A percentile compares a stretch with the other conserved stretches of the same genome.
Evolutionary conservation across 257 asterid genomes (phyloP).

Genomic region (Penstemon barbatus): DNA sequence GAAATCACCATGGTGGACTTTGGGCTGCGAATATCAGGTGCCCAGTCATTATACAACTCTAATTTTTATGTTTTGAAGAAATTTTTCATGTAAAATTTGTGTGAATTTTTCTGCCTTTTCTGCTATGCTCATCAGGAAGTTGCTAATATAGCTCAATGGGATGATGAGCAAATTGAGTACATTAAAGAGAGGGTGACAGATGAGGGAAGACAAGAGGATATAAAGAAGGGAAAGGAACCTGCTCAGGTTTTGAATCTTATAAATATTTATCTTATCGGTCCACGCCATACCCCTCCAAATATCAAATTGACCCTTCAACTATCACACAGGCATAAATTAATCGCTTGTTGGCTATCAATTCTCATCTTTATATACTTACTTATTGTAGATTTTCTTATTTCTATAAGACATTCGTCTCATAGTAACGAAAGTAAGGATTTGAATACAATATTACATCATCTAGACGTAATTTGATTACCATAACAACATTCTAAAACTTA

Average conservation of each 20-base stretch:
- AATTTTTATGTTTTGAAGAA: constrained; percentile 1
- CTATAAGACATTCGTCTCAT: no score
- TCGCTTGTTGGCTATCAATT: no score
- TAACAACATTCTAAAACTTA: no score
- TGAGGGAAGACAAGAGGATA: constrained; percentile 80
- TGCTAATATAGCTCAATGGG: constrained; percentile 91
- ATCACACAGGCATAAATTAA: no score
- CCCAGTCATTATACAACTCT: not conserved
- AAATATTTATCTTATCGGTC: not conserved
- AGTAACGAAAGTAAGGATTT: no score
- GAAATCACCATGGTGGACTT: constrained; percentile 98
- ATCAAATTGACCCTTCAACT: no score
- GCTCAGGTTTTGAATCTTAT: constrained; percentile 59
- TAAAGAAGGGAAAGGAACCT: constrained; percentile 87
- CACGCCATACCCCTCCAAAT: no score
- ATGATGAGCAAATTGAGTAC: constrained; percentile 92
- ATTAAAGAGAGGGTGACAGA: constrained; percentile 82
- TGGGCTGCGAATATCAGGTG: constrained; percentile 87
- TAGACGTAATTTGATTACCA: no score
- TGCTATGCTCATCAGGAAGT: constrained; percentile 54
- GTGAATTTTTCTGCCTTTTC: constrained; percentile 6
- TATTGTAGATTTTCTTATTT: no score
- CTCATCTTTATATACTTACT: no score
- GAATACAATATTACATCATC: no score
- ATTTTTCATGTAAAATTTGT: not conserved